These are phyloP conservation scores for Corymbia calophylla DNA, from an alignment of 441 rosid genomes.

Conservation along the genomic window DNA sequence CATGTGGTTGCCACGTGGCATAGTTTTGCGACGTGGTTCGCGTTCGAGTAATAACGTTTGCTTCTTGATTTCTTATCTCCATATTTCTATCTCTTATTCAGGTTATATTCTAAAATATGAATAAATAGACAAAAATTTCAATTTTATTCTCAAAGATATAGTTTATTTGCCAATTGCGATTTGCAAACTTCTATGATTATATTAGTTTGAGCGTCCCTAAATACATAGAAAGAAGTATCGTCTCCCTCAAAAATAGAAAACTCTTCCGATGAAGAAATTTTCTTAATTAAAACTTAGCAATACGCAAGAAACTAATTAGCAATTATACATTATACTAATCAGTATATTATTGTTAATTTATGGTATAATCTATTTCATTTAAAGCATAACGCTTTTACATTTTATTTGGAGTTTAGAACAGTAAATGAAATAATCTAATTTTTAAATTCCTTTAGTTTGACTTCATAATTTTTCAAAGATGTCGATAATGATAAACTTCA, in stretches of 20 bases:
- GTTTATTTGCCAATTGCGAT: too few species aligned
- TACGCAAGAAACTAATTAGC: background rate
- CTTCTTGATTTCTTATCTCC: background rate
- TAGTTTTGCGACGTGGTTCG: background rate
- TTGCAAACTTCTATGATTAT: background rate
- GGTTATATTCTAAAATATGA: background rate
- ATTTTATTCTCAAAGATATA: too few species aligned
- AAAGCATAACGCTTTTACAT: background rate
- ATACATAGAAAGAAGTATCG: too few species aligned
- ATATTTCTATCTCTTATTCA: background rate
- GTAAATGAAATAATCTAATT: background rate
- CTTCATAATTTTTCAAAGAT: background rate
- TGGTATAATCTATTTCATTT: background rate
- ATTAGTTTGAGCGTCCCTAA: background rate
- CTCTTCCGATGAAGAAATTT: too few species aligned
- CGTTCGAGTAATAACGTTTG: background rate
- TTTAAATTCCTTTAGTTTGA: background rate
- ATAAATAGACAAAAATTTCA: background rate
- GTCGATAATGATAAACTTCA: background rate
- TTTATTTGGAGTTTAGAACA: background rate
- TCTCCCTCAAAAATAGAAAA: too few species aligned
- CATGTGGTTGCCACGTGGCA: too few species aligned
- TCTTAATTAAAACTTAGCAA: too few species aligned
- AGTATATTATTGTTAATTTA: background rate
- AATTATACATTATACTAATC: background rate